phyloP scores from a whole-genome alignment of 305 asterid genomes.

The Fraxinus xanthoxyloides region DNA sequence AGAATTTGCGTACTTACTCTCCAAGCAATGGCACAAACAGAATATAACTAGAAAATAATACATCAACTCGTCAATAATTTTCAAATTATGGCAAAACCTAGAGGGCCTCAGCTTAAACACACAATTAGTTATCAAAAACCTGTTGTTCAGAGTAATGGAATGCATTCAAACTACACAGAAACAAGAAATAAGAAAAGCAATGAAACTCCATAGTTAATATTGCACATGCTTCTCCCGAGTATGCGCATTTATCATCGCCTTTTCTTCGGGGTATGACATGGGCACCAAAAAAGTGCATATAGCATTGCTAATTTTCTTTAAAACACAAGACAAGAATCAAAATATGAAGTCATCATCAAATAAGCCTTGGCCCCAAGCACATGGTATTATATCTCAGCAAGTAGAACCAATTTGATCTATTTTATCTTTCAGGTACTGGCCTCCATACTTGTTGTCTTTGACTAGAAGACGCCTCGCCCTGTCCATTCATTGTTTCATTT shows the following conservation, averaged over 20 bases:
- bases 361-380: not conserved
- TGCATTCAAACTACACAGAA: not conserved
- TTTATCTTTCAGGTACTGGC: no score
- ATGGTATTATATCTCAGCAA: not conserved
- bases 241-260: no score
- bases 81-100: not conserved
- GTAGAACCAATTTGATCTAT: no score
- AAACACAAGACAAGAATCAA: not conserved
- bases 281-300: not conserved
- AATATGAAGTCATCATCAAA: not conserved
- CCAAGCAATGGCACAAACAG: no score
- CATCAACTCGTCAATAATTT: no score
- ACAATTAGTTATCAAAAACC: not conserved
- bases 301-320: not conserved
- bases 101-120: not conserved
- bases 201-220: not conserved
- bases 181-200: not conserved
- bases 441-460: no score
- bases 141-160: not conserved
- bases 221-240: not conserved
- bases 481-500: no score
- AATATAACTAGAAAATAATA: no score
- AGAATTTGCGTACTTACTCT: no score
- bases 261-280: not conserved
- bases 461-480: no score